phyloP scores from a whole-genome alignment of 768 basidiomycete species.

The Xanthoconium stramineum region DNA sequence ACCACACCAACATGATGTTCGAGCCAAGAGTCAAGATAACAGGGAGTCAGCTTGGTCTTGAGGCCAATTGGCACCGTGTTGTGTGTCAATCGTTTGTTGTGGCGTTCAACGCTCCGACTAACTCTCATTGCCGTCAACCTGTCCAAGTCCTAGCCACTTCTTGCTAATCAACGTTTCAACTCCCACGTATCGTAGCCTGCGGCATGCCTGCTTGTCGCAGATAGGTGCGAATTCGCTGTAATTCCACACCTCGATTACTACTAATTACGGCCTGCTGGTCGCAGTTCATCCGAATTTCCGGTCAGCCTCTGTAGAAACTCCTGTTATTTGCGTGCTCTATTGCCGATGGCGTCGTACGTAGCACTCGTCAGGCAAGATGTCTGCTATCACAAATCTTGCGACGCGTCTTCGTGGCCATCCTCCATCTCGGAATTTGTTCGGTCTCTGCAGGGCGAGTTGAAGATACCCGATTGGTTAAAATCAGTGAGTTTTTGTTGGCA shows the following conservation, averaged over 20 bases:
- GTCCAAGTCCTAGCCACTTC: no score
- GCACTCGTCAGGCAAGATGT: background rate
- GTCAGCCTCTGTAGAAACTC: background rate
- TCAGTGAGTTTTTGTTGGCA: background rate
- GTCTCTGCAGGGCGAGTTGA: background rate
- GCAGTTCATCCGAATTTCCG: background rate
- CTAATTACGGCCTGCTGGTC: no score
- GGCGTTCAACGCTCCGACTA: no score
- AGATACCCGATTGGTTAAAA: background rate
- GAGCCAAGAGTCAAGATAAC: no score
- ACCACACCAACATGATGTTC: no score
- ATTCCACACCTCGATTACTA: background rate
- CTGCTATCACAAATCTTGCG: background rate
- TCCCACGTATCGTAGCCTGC: no score
- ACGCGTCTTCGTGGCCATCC: background rate
- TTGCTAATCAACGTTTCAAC: no score
- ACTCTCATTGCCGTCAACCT: no score
- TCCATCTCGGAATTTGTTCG: background rate
- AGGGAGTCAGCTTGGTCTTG: no score
- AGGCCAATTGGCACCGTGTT: no score
- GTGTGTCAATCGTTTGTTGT: no score
- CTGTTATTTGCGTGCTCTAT: background rate
- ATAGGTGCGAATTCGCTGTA: background rate
- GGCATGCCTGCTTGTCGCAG: background rate
- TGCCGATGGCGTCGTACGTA: background rate